These are phyloP conservation scores for Letharia columbiana DNA, from an alignment of 495 filamentous ascomycete genomes.

Conservation along the genomic window DNA sequence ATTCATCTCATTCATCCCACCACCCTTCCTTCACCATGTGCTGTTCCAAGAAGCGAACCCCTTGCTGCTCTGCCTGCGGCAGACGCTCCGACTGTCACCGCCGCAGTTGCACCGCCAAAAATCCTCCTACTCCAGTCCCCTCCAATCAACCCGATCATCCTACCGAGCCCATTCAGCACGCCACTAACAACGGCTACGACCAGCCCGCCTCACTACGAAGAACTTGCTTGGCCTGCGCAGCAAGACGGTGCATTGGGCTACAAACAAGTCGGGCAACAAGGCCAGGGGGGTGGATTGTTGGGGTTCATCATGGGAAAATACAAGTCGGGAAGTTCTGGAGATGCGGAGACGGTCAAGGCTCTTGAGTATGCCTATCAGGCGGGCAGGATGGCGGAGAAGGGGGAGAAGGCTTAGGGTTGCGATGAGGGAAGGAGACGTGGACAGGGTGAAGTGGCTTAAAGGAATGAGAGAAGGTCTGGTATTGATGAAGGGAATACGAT, in stretches of 20 bases:
- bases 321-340: no score
- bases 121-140: background rate
- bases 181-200: background rate
- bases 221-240: background rate
- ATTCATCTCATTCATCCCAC: no score
- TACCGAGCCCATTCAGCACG: no score
- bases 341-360: no score
- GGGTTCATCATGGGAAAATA: background rate
- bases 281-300: background rate
- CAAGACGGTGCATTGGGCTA: background rate
- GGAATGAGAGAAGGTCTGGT: no score
- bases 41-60: background rate
- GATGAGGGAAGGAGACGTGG: no score
- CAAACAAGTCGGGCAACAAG: background rate
- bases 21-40: background rate
- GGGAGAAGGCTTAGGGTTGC: no score
- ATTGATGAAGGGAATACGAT: no score
- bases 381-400: no score
- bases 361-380: no score
- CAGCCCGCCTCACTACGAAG: background rate
- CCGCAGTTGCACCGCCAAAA: background rate
- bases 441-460: no score
- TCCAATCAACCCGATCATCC: background rate
- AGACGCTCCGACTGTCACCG: background rate
- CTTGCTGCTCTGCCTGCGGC: background rate